Evolutionary conservation across 2,329 filamentous ascomycete species (phyloP), one percentile per base, ranked within the genome.

Genomic region (Trichophyton benhamiae): DNA sequence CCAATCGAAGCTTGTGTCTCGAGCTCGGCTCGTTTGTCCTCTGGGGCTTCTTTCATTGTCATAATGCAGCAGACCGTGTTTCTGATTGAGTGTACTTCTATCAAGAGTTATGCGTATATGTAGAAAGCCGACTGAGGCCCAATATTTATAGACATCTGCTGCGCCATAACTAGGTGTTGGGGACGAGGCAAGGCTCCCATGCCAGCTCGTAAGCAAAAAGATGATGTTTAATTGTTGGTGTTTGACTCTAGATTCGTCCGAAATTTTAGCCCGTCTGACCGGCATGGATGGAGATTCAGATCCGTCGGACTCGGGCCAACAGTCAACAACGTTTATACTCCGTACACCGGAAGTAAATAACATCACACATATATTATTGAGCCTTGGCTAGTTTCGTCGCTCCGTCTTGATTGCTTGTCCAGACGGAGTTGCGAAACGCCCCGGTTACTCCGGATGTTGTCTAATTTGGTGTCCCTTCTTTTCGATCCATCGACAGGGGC

Each of bases 1-100:
- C 25, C 38, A 15, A 58, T 55, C 17, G 57, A 30, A 57, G 59
- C 27, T 38, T 61, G 49, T 5, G 59, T 60, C 30, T 60, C 61
- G 27, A 42, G 41, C 36, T 60, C 55, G 9, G 27, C 20, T 22
- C 38, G 25, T 22, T 25, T 53, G 41, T n/a, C 38, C n/a, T 61
- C 52, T 25, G 53, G 25, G 7, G 33, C n/a, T 17, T 61, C 60
- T 25, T 42, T 57, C 30, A 57, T 46, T 38, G 49, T 41, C 20
- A 27, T 27, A 6, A 30, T 57, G 38, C 8, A n/a, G 38, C 8
- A n/a, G 58, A 30, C n/a, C 20, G 17, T 38, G 9, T n/a, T n/a
- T 44, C 25, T 1, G 5, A 15, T 9, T 42, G n/a, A 36, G 25
- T 44, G 15, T 44, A 44, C 15, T n/a, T 38, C 9, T n/a, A n/a